Base-by-base conservation (phyloP, 2,329 filamentous ascomycete genomes). In the Paecilomyces sp. region DNA sequence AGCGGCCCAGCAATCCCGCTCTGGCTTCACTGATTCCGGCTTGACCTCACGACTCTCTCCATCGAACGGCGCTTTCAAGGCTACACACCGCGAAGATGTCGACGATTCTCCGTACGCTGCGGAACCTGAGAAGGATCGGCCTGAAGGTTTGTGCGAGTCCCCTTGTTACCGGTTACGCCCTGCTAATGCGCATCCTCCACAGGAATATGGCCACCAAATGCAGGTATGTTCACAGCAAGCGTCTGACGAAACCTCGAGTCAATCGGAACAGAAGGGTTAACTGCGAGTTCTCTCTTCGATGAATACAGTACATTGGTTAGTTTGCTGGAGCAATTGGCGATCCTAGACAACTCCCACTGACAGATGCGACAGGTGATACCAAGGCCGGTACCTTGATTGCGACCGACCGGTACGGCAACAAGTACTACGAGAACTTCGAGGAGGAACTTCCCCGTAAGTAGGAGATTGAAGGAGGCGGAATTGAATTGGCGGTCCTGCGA, bases 121-220 rank as follows among this genome's bases (percentile, higher is more conserved):
- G 87, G 77, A 96, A 97, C 77, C 75, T 97, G 74, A 88, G 91
- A 81, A 88, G 86, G 79, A 86, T 96, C 74, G 94, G 94, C 58
- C 72, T 97, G 72, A 96, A 92, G 88, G 92, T 92, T 77, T 65
- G 78, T 62, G 22, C 15, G 57, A 31, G 9, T 36, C 52, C n/a
- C 24, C 53, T 31, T 13, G 7, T 24, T 9, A 11, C 41, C 28
- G 18, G 8, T 9, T 53, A 47, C 66, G 33, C 52, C 61, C 60
- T 64, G 63, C 73, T 85, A 72, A 83, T 72, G 28, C 50, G 63
- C 56, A 58, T 62, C 60, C 55, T 65, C 63, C 69, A 68, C 72
- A 96, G 92, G 89, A 96, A 77, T 94, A 88, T 83, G 89, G 86
- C 79, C 89, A 90, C 79, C 94, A 97, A 83, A 85, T 97, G 84